Percentiles rank a stretch among this genome's conserved stretches.
Evolutionary conservation across 148 eudicot genomes (phyloP).

Genomic region (Chenopodium formosanum): DNA sequence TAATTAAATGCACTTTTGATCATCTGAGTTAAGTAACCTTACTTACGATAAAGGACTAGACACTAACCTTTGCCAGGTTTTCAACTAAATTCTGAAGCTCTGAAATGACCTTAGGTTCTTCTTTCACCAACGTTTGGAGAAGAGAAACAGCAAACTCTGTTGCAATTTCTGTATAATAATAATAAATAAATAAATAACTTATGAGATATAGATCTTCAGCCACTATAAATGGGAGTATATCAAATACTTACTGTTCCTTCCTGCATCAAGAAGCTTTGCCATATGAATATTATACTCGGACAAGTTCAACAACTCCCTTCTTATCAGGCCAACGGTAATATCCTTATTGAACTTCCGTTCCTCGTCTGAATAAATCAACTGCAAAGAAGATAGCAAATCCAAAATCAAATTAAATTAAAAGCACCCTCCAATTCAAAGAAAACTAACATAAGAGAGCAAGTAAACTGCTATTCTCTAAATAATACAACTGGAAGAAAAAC

Average conservation of each 20-base stretch:
- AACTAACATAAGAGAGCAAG: background rate
- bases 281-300: conserved; percentile 88
- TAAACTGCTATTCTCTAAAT: background rate
- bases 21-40: background rate
- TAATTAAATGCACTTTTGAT: background rate
- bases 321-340: conserved; percentile 81
- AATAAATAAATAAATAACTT: background rate
- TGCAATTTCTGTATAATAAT: conserved; percentile 67
- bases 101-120: conserved; percentile 69
- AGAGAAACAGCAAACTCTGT: conserved; percentile 84
- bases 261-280: conserved; percentile 90
- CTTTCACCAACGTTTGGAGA: conserved; percentile 56
- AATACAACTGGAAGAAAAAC: background rate
- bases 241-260: conserved; percentile 80
- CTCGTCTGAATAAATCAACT: conserved; percentile 92
- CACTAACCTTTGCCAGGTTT: conserved; percentile 71
- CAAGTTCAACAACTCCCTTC: conserved; percentile 71
- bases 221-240: background rate
- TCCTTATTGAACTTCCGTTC: conserved; percentile 93
- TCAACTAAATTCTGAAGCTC: conserved; percentile 88
- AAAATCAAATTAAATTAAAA: background rate
- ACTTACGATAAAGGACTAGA: background rate
- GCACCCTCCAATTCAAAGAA: background rate
- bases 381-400: conserved; percentile 8
- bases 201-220: conserved; percentile 18